Percentiles rank a stretch among this genome's conserved stretches.
Conservation (phyloP, 257 asterid genomes). For the Salvia miltiorrhiza region DNA sequence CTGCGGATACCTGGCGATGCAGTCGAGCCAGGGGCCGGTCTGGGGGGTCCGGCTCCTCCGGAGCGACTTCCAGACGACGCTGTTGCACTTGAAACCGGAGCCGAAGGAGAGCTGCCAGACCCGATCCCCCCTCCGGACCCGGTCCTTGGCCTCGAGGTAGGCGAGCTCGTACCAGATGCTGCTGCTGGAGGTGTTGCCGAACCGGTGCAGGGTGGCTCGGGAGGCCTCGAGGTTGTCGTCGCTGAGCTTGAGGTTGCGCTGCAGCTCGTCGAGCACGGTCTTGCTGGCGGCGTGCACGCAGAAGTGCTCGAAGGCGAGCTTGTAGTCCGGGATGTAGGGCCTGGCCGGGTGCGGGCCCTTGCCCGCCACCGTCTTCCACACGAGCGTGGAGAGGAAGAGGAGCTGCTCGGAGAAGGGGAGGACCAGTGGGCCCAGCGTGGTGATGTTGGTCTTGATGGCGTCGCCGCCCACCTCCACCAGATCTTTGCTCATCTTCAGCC, state of each 20-base stretch:
- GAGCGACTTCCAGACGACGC: slow-evolving; percentile 80
- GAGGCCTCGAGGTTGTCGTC: slow-evolving; percentile 78
- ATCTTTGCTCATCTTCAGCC: slow-evolving; percentile 70
- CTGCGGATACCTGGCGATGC: slow-evolving; percentile 55
- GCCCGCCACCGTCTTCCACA: slow-evolving; percentile 50
- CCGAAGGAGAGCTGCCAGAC: slow-evolving; percentile 96
- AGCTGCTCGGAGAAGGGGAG: slow-evolving; percentile 65
- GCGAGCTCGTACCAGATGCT: slow-evolving; percentile 97
- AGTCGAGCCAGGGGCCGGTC: slow-evolving; percentile 73
- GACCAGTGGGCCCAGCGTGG: slow-evolving; percentile 78
- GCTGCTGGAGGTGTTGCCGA: slow-evolving; percentile 95
- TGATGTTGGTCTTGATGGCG: slow-evolving; percentile 88
- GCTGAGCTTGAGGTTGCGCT: slow-evolving; percentile 77
- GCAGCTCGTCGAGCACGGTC: slow-evolving; percentile 80
- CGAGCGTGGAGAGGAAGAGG: slow-evolving; percentile 63
- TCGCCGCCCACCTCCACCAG: slow-evolving; percentile 78
- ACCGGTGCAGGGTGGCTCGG: slow-evolving; percentile 65
- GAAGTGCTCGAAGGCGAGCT: slow-evolving; percentile 93
- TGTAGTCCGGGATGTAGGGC: slow-evolving; percentile 96
- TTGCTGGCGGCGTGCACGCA: slow-evolving; percentile 91
- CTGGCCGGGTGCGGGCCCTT: slow-evolving; percentile 30
- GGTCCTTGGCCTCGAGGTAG: slow-evolving; percentile 80
- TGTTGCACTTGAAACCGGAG: slow-evolving; percentile 92
- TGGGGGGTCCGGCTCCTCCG: slow-evolving; percentile 36
- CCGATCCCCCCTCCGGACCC: slow-evolving; percentile 63